phyloP scores from a whole-genome alignment of 768 basidiomycete genomes.

The Naganishia vishniacii region DNA sequence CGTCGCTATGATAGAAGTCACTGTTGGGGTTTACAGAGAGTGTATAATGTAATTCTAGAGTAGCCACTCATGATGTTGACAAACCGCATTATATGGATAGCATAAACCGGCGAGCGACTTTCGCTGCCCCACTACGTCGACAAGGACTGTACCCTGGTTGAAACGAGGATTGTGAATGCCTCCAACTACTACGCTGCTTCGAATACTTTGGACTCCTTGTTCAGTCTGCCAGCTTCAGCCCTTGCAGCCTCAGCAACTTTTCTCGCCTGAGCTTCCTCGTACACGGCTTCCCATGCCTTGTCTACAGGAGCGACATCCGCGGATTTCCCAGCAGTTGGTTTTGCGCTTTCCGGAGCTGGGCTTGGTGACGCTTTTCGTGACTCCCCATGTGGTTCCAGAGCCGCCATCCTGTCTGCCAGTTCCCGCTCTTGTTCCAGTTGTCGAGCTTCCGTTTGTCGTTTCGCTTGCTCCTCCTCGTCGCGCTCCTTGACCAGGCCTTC shows the following conservation, averaged over 20 bases:
- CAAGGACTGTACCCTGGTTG: not conserved
- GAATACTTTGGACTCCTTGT: not conserved
- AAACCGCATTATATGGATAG: not conserved
- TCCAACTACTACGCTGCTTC: not conserved
- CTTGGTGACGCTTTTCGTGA: too few species aligned
- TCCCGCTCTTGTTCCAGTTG: conserved; percentile 7
- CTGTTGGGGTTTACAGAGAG: not conserved
- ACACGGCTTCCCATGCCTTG: not conserved
- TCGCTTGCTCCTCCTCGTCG: conserved; percentile 45
- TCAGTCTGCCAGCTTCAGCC: conserved; percentile 5
- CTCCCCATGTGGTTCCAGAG: not conserved
- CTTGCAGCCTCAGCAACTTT: conserved; percentile 4
- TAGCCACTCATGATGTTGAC: not conserved
- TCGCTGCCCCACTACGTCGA: not conserved
- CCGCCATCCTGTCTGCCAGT: conserved; percentile 11
- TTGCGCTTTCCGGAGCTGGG: too few species aligned
- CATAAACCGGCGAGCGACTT: not conserved
- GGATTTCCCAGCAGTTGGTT: not conserved
- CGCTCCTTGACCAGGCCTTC: conserved; percentile 55
- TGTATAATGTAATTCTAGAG: not conserved
- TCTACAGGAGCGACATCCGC: not conserved
- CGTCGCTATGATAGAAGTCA: not conserved
- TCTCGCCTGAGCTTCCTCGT: conserved; percentile 10
- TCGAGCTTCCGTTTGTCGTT: conserved; percentile 29
- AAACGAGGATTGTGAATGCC: not conserved